Percentiles rank a stretch among this genome's conserved stretches.
phyloP scores from a whole-genome alignment of 2,329 filamentous ascomycete genomes.

The Botrytis squamosa region DNA sequence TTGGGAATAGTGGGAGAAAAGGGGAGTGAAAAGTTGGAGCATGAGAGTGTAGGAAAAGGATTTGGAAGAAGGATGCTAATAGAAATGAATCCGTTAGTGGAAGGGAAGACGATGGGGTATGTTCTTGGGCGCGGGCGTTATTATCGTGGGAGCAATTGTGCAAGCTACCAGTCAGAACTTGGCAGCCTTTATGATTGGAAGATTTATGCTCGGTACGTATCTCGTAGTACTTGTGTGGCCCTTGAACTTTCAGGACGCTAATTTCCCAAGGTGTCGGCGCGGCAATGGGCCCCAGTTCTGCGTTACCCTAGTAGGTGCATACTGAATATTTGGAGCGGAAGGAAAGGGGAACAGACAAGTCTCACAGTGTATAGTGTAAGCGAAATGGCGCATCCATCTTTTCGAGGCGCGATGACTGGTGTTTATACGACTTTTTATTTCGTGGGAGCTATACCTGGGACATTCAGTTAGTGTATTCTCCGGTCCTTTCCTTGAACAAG shows the following conservation, averaged over 20 bases:
- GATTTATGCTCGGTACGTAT: constrained; percentile 58
- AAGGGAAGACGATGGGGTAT: constrained; percentile 26
- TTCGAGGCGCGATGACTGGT: constrained; percentile 43
- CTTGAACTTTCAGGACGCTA: accelerated
- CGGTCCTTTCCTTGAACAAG: accelerated
- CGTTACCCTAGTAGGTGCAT: constrained; percentile 10
- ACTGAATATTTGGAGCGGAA: constrained; percentile 32
- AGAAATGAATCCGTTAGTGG: neutral
- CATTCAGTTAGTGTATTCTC: neutral
- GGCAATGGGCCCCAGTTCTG: constrained; percentile 20
- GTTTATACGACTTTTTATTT: constrained; percentile 34
- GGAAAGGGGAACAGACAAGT: too few species aligned
- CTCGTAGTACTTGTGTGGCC: constrained; percentile 28
- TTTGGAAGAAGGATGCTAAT: neutral
- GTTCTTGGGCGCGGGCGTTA: constrained; percentile 27
- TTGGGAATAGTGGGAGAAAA: neutral
- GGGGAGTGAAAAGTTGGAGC: accelerated
- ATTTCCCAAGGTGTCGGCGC: constrained; percentile 32
- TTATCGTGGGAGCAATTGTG: constrained; percentile 25
- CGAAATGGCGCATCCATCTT: constrained; percentile 46
- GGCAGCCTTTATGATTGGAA: constrained; percentile 47
- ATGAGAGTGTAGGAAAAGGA: too few species aligned
- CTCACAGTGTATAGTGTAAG: constrained; percentile 42
- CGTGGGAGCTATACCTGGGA: constrained; percentile 30
- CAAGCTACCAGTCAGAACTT: constrained; percentile 35